phyloP scores from a whole-genome alignment of 805 yeast genomes.

The Brettanomyces custersianus region DNA sequence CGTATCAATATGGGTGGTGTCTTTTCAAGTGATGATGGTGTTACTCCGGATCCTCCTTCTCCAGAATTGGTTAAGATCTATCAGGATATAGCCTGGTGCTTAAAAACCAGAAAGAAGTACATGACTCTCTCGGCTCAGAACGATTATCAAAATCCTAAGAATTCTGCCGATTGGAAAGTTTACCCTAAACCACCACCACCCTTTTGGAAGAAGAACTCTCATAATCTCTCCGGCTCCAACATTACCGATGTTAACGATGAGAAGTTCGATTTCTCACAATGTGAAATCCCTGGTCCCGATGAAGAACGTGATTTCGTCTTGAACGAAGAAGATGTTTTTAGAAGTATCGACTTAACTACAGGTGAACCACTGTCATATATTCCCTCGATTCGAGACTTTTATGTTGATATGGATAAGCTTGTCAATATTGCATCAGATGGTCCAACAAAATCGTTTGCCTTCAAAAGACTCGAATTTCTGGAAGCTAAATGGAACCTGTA shows the following conservation, averaged over 20 bases:
- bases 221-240: too few relatives aligned
- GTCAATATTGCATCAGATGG: constrained; percentile 82
- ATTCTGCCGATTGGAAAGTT: constrained; percentile 60
- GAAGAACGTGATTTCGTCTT: constrained; percentile 32
- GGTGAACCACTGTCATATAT: constrained; percentile 41
- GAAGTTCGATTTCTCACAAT: constrained; percentile 46
- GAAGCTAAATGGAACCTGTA: constrained; percentile 97
- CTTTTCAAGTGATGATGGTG: constrained; percentile 38
- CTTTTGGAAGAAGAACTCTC: constrained; percentile 58
- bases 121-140: constrained; percentile 63
- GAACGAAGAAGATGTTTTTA: constrained; percentile 63
- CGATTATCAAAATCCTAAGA: constrained; percentile 78
- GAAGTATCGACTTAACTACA: constrained; percentile 25
- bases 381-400: constrained; percentile 83
- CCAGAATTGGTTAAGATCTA: constrained; percentile 59
- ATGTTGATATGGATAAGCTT: constrained; percentile 69
- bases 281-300: constrained; percentile 41
- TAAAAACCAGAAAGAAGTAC: constrained; percentile 70
- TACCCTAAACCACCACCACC: constrained; percentile 96
- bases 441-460: constrained; percentile 93
- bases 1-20: constrained; percentile 36
- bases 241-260: constrained; percentile 26
- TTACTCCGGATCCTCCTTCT: constrained; percentile 50
- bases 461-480: constrained; percentile 81
- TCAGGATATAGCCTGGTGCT: constrained; percentile 53